Evolutionary conservation across 805 yeast genomes (phyloP).

Genomic region (Yarrowia yakushimensis): DNA sequence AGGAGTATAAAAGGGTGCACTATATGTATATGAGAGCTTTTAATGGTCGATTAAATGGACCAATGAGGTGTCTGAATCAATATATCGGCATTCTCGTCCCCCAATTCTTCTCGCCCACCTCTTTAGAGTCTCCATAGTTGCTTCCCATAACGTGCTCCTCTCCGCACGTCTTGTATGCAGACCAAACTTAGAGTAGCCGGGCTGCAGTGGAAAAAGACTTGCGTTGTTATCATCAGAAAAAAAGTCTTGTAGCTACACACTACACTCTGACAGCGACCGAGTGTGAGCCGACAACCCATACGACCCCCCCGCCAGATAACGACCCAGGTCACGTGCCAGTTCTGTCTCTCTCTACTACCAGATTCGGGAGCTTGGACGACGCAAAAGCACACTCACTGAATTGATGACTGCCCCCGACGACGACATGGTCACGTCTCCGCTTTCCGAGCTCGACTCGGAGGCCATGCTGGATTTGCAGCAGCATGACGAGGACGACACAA

Average conservation of each 20-base stretch:
- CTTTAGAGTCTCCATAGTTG: too few relatives aligned
- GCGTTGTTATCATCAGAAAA: conserved; percentile 13
- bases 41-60: too few relatives aligned
- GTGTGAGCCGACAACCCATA: too few relatives aligned
- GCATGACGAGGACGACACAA: background rate
- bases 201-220: conserved; percentile 24
- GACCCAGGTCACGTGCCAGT: background rate
- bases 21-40: too few relatives aligned
- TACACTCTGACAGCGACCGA: too few relatives aligned
- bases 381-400: background rate
- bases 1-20: background rate
- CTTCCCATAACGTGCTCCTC: conserved; percentile 8
- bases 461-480: conserved; percentile 18
- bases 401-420: conserved; percentile 22
- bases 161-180: conserved; percentile 20
- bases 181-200: conserved; percentile 13
- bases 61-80: too few relatives aligned
- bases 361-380: background rate
- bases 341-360: too few relatives aligned
- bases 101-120: too few relatives aligned
- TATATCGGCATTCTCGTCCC: too few relatives aligned
- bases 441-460: conserved; percentile 24
- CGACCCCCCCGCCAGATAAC: too few relatives aligned
- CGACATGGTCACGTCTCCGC: conserved; percentile 27
- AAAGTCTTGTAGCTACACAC: background rate